Base-by-base conservation (phyloP, 2,329 filamentous ascomycete genomes). In the Mycosphaerella arachidis region DNA sequence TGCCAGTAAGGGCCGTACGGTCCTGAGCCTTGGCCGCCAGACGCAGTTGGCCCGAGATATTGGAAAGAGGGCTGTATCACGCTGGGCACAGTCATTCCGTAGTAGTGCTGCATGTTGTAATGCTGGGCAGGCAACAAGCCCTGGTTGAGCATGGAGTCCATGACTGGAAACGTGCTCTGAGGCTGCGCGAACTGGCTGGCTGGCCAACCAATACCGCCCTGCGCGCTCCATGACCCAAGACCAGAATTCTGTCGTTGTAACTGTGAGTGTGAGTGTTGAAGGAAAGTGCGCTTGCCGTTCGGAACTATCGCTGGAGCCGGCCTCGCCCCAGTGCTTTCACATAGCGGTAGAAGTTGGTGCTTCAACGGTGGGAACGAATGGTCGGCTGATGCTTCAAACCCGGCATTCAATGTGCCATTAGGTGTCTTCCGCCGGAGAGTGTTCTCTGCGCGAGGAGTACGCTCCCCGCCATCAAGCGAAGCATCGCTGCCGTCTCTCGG, bases 371-470 rank as follows among this genome's bases (percentile, higher is more conserved):
- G 68, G 31, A 67, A 66, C 18, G 61, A 33, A 20, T 68, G 65
- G 40, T 71, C 69, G 10, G 64, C 66, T 5, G 90, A 90, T 33
- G 90, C 91, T 80, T 97, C 92, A 71, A 96, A 97, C 10, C 91
- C 92, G 56, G 90, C 91, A 65, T 93, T 88, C 62, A 97, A 83
- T 40, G 92, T 96, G n/a, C 93, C 94, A 70, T 88, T 93, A 4
- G 93, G 94, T 8, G 93, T 97, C 75, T 97, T 97, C 66, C 93
- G 86, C 66, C 93, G 86, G 58, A 97, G 80, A 68, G 91, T 89
- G 74, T 96, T 87, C 73, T 96, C 91, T 56, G 74, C 73, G 6
- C 67, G 64, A 40, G 68, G 68, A 20, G 66, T 67, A 10, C 73
- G 71, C 55, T 75, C 60, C 48, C 66, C 63, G 55, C 63, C 62